Evolutionary conservation across 192 early-diverging fungal genomes (phyloP), one percentile per base, ranked within the genome.

Genomic region (Rhizophagus prolifer): DNA sequence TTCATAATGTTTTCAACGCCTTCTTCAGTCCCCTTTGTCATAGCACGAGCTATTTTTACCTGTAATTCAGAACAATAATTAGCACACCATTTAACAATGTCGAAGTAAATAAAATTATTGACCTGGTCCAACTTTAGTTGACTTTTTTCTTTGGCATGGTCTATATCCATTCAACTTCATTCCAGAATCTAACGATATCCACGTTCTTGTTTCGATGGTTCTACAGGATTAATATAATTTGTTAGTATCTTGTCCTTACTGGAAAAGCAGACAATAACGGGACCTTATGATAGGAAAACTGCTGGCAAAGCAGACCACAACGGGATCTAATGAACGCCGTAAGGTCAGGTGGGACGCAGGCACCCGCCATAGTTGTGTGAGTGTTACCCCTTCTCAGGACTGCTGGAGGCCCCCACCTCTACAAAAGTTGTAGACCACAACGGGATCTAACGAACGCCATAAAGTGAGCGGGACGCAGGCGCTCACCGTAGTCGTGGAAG

Each of bases 401-500:
- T 70, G 50, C 70, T 25, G 47, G 69, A 63, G 75, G 75, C 9
- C 64, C 64, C 69, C 75, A 38, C 36, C 36, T 38, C 7, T 38
- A 38, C 36, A 38, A 38, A 38, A 38, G 7, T 38, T 38, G 36
- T 38, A 38, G 36, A 38, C 76, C 76, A 77, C 67, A 77, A 77
- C 76, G 67, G 76, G 76, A 77, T 77, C 76, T 70, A 77, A 70
- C 72, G 76, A 77, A 77, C 64, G 30, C 28, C 76, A 70, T 77
- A 77, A 77, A 59, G 47, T 77, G 54, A 77, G 76, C 66, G 67
- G 76, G 36, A 62, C 67, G 76, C 50, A 77, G 3, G 76, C 76
- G 68, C 68, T 28, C 47, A 77, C 28, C 50, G 59, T 77, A 70
- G 67, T 77, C 26, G 68, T 58, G 76, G 66, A 71, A 77, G 67